These are phyloP conservation scores for Torulaspora delbrueckii DNA, from an alignment of 805 yeast genomes.

Conservation along the genomic window DNA sequence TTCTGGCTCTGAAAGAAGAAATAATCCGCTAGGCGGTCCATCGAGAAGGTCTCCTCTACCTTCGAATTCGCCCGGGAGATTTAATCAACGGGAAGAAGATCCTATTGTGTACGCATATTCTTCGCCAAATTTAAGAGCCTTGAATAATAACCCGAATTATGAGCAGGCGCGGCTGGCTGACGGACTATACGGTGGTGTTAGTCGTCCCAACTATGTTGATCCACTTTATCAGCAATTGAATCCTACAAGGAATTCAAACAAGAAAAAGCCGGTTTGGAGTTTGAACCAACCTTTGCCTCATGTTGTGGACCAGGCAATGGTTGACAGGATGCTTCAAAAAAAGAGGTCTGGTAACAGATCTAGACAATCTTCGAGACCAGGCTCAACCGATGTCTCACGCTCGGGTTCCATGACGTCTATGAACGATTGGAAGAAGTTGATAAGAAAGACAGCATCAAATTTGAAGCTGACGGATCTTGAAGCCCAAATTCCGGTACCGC, in stretches of 20 bases:
- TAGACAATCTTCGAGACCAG: conserved; percentile 13
- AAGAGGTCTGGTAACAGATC: conserved; percentile 15
- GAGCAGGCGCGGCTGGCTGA: conserved; percentile 13
- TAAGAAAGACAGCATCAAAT: conserved; percentile 13
- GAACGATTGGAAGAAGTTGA: conserved; percentile 15
- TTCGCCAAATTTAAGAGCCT: conserved; percentile 14
- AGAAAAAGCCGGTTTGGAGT: conserved; percentile 20
- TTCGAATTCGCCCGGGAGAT: neutral
- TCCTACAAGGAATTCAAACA: conserved; percentile 7
- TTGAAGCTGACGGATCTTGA: conserved; percentile 14
- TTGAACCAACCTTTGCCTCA: conserved; percentile 21
- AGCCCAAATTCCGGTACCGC: conserved; percentile 10
- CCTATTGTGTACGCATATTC: conserved; percentile 12
- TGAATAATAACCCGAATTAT: conserved; percentile 6
- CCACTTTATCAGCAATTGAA: conserved; percentile 18
- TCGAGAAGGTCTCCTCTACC: neutral
- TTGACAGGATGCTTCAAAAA: conserved; percentile 14
- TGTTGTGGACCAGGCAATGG: conserved; percentile 14
- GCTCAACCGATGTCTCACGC: conserved; percentile 13
- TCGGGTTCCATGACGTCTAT: conserved; percentile 16
- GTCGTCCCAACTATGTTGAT: conserved; percentile 13
- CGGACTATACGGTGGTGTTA: conserved; percentile 1
- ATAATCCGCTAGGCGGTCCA: neutral
- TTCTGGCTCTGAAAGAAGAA: neutral
- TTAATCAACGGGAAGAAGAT: neutral